Evolutionary conservation across 140 eudicot species (phyloP).

Genomic region (Cichorium intybus): DNA sequence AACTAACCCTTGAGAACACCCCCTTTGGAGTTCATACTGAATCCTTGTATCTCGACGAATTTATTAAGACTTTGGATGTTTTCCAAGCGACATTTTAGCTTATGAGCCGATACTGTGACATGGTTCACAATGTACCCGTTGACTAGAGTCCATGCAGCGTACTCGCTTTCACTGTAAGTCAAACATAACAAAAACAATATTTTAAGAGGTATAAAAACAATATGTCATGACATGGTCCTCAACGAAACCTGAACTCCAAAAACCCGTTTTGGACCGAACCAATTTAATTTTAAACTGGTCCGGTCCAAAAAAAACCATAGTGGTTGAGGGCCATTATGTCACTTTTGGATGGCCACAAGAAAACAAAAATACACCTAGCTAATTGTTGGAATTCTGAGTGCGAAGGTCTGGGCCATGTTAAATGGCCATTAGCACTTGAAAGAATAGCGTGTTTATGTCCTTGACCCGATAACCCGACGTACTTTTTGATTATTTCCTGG

Average conservation of each 20-base stretch:
- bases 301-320: too few relatives aligned
- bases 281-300: too few relatives aligned
- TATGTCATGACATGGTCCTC: too few relatives aligned
- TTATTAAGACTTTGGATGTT: conserved; percentile 55
- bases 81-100: conserved; percentile 56
- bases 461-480: conserved; percentile 52
- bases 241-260: too few relatives aligned
- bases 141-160: conserved; percentile 98
- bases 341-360: too few relatives aligned
- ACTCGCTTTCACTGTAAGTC: conserved; percentile 80
- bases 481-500: conserved; percentile 75
- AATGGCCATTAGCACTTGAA: conserved; percentile 77
- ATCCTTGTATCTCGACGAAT: conserved; percentile 73
- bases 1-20: conserved; percentile 75
- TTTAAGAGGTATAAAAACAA: too few relatives aligned
- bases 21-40: conserved; percentile 92
- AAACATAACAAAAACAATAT: not conserved
- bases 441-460: conserved; percentile 64
- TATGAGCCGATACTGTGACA: conserved; percentile 79
- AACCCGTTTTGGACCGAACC: not conserved
- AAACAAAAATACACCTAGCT: conserved; percentile 51
- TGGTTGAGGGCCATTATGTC: too few relatives aligned
- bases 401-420: conserved; percentile 87
- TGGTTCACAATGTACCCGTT: conserved; percentile 90
- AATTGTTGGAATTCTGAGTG: conserved; percentile 66